Percentiles rank a stretch among this genome's conserved stretches.
phyloP scores from a whole-genome alignment of 2,329 filamentous ascomycete genomes.

The Colletotrichum godetiae region DNA sequence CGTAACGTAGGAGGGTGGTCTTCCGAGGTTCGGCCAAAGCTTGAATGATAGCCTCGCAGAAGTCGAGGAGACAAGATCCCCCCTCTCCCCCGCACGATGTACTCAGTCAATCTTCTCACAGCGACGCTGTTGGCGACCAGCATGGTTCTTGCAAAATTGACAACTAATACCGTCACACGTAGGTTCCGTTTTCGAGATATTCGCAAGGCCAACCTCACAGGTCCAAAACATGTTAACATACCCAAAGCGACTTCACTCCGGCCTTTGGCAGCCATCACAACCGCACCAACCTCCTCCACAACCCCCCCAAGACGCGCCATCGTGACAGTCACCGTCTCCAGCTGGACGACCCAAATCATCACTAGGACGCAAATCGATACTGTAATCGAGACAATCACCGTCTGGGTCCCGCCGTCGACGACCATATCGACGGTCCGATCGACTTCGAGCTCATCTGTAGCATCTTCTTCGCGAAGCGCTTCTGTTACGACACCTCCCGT shows the following conservation, averaged over 20 bases:
- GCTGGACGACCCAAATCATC: conserved; percentile 22
- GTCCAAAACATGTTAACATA: no score
- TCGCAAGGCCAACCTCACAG: no score
- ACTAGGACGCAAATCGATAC: conserved; percentile 23
- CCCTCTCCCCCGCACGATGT: conserved; percentile 1
- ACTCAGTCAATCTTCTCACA: not conserved
- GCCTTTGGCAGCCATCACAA: not conserved
- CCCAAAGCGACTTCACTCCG: no score
- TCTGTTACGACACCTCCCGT: conserved; percentile 4
- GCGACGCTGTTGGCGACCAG: not conserved
- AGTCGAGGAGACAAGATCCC: no score
- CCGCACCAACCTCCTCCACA: not conserved
- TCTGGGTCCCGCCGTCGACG: conserved; percentile 8
- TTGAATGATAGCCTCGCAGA: not conserved
- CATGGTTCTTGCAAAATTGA: conserved; percentile 19
- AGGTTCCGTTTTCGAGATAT: no score
- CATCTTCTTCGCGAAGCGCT: not conserved
- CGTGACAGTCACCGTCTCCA: conserved; percentile 21
- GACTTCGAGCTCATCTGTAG: not conserved
- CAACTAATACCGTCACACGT: no score
- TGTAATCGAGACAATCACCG: conserved; percentile 24
- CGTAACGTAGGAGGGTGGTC: no score
- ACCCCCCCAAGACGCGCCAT: not conserved
- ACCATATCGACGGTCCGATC: not conserved
- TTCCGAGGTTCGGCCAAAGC: not conserved